These are phyloP conservation scores for Quambalaria eucalypti DNA, from an alignment of 1,284 basidiomycete species.

Conservation along the genomic window DNA sequence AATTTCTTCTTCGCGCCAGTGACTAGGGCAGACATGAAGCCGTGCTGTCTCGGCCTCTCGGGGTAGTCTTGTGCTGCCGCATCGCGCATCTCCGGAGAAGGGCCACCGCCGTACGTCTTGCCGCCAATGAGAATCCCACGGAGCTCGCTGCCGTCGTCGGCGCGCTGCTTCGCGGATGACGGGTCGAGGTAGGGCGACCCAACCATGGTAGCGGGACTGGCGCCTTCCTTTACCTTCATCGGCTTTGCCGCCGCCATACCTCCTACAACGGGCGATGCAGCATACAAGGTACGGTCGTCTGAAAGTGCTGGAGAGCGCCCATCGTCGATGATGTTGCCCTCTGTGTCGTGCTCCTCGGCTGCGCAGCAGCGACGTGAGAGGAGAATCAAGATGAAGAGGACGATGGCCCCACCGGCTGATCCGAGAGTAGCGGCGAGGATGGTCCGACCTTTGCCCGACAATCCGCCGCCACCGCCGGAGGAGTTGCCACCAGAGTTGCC, in stretches of 20 bases:
- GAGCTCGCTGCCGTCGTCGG: constrained; percentile 1
- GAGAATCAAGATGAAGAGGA: constrained; percentile 27
- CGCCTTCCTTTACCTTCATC: constrained; percentile 11
- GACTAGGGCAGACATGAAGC: background rate
- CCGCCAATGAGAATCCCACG: background rate
- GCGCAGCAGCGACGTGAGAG: constrained; percentile 26
- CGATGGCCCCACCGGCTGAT: constrained; percentile 21
- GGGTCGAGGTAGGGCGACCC: constrained; percentile 21
- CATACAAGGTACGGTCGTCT: constrained; percentile 32
- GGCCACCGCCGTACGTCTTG: constrained; percentile 2
- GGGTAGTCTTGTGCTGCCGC: background rate
- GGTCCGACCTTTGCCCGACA: constrained; percentile 10
- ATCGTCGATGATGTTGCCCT: constrained; percentile 6
- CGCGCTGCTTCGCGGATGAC: background rate
- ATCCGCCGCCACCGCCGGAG: background rate
- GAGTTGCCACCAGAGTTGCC: background rate
- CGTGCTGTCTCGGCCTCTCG: background rate
- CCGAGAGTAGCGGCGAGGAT: constrained; percentile 27
- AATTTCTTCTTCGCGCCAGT: background rate
- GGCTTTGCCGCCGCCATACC: constrained; percentile 9
- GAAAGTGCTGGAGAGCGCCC: constrained; percentile 2
- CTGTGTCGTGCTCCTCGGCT: constrained; percentile 21
- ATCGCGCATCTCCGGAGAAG: background rate
- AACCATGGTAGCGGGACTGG: constrained; percentile 5
- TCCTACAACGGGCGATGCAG: too few species aligned